phyloP scores from a whole-genome alignment of 768 basidiomycete species.

The Nidularia sp. region DNA sequence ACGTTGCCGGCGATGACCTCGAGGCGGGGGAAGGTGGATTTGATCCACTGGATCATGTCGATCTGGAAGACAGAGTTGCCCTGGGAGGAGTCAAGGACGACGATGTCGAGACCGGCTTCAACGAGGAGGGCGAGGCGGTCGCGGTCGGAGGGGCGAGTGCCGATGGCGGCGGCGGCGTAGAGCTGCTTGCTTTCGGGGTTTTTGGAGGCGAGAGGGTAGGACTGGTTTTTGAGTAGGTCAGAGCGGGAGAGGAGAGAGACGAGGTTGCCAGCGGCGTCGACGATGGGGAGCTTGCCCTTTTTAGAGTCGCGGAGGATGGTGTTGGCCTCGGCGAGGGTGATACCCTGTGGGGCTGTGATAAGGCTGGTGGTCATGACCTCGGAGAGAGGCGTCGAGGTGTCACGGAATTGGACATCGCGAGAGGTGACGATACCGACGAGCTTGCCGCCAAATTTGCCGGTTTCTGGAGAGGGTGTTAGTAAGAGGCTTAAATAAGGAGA shows the following conservation, averaged over 20 bases:
- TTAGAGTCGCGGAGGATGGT: conserved; percentile 92
- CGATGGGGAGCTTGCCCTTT: conserved; percentile 91
- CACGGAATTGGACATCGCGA: conserved; percentile 93
- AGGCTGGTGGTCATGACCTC: conserved; percentile 89
- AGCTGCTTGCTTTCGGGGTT: conserved; percentile 89
- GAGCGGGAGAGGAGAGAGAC: conserved; percentile 89
- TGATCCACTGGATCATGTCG: conserved; percentile 95
- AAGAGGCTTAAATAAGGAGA: conserved; percentile 1
- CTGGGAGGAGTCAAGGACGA: conserved; percentile 93
- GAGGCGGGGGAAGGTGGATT: conserved; percentile 75
- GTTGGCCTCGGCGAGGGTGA: conserved; percentile 91
- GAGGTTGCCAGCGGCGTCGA: conserved; percentile 48
- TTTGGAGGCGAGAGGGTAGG: conserved; percentile 93
- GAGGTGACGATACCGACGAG: conserved; percentile 95
- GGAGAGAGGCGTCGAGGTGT: conserved; percentile 57
- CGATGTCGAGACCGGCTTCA: conserved; percentile 93
- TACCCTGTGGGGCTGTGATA: conserved; percentile 83
- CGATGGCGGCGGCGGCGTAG: conserved; percentile 92
- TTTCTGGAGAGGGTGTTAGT: conserved; percentile 46
- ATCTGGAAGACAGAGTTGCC: conserved; percentile 93
- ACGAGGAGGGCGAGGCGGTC: conserved; percentile 83
- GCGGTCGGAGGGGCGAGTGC: conserved; percentile 85
- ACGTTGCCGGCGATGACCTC: conserved; percentile 98
- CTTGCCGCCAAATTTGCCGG: conserved; percentile 82
- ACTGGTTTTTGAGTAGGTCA: conserved; percentile 96